phyloP scores from a whole-genome alignment of 23 red algal genomes.

The Agarophyton chilense region DNA sequence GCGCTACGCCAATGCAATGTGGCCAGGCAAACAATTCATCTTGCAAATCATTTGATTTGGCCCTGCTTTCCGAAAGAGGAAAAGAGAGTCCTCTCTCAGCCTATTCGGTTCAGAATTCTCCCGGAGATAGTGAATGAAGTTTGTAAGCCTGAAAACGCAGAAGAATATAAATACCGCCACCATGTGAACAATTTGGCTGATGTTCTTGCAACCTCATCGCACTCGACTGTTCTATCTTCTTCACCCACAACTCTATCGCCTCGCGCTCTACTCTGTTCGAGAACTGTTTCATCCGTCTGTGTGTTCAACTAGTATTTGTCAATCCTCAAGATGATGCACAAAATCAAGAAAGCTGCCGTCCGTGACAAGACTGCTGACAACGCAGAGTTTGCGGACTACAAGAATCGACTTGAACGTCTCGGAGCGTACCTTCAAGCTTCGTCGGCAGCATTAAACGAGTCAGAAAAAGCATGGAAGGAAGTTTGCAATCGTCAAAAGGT shows the following conservation, averaged over 20 bases:
- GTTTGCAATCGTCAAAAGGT: constrained; percentile 62
- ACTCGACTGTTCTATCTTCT: not conserved
- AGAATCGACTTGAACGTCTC: constrained; percentile 35
- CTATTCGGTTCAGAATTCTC: too few species aligned
- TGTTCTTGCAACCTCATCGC: not conserved
- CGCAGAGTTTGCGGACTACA: constrained; percentile 63
- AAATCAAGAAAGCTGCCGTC: constrained; percentile 62
- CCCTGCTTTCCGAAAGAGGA: too few species aligned
- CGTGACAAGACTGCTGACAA: constrained; percentile 41
- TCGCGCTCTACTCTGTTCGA: not conserved
- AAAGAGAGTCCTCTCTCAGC: too few species aligned
- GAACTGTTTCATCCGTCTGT: not conserved
- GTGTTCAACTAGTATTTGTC: not conserved
- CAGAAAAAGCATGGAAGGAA: constrained; percentile 58
- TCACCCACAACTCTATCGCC: not conserved
- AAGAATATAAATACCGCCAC: constrained; percentile 26
- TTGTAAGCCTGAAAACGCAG: not conserved
- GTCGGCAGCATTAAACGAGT: constrained; percentile 49
- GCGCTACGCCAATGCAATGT: too few species aligned
- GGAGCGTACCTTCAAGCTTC: constrained; percentile 32
- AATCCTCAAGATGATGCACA: constrained; percentile 79
- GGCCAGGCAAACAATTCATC: too few species aligned
- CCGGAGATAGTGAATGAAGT: too few species aligned
- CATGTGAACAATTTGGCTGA: not conserved
- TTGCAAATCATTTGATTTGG: too few species aligned